Base-by-base conservation (phyloP, 2,329 filamentous ascomycete species). In the Boeremia exigua region DNA sequence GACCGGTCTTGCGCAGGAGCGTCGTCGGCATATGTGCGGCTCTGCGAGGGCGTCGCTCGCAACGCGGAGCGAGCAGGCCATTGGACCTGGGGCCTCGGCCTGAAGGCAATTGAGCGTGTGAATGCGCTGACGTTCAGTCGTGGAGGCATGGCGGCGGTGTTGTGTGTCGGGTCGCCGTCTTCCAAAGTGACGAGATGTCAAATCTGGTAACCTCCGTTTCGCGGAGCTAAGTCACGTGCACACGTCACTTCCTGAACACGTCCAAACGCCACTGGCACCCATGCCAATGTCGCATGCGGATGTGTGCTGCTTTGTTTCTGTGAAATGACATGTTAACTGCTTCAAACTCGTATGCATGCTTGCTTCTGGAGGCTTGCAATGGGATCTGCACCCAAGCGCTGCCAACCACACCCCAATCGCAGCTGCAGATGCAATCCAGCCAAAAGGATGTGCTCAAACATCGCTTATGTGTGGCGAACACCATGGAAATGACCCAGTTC, bases 91-190 rank as follows among this genome's bases (percentile, higher is more conserved):
- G 66, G 59, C 59, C 60, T 70, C 1, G 72, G 62, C 23, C 73
- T 61, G 51, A 71, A 70, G 7, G 71, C 65, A 48, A 77, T 73
- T 51, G 69, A 59, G 51, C 72, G 63, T 46, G 72, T 49, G 28
- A 75, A 58, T 1, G 63, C 54, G 36, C 71, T 59, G 45, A 75
- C 27, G 39, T 68, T 75, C 46, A 76, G 63, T 71, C 73, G 70
- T 48, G 75, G 75, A 56, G 75, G 72, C 75, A 77, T 77, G 15
- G 48, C 68, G 63, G 36, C 37, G 47, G 56, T 60, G 62, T 58
- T 59, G 56, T 58, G 62, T 60, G 45, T 12, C 52, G 47, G 34
- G 53, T 56, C 40, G 48, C 50, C 37, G 46, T 52, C 34, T 46
- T 55, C 30, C 40, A 40, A 66, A 63, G 64, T 63, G 61, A 66